Evolutionary conservation across 805 yeast genomes (phyloP).

Genomic region (Starmerella lactis-condensi): DNA sequence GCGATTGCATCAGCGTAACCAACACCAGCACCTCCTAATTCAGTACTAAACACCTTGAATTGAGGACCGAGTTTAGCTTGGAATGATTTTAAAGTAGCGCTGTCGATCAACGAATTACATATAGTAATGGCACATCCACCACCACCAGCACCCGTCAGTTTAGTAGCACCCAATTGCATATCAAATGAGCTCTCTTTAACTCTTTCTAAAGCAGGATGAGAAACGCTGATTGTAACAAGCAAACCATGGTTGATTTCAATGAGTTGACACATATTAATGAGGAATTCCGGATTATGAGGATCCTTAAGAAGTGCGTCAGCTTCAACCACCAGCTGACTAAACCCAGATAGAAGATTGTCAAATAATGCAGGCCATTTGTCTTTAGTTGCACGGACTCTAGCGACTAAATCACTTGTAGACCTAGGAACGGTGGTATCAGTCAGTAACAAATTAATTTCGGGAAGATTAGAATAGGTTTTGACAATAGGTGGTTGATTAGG

Average conservation of each 20-base stretch:
- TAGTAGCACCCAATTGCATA: slow-evolving; percentile 60
- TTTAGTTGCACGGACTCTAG: slow-evolving; percentile 44
- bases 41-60: slow-evolving; percentile 59
- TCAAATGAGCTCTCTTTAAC: slow-evolving; percentile 50
- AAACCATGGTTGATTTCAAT: slow-evolving; percentile 75
- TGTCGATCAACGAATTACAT: slow-evolving; percentile 29
- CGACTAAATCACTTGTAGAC: slow-evolving; percentile 67
- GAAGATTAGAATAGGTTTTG: slow-evolving; percentile 52
- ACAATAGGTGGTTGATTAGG: slow-evolving; percentile 30
- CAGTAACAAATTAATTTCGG: slow-evolving; percentile 51
- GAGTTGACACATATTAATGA: slow-evolving; percentile 26
- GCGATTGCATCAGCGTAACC: slow-evolving; percentile 25
- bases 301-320: slow-evolving; percentile 51
- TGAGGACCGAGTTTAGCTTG: slow-evolving; percentile 29
- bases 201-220: slow-evolving; percentile 76
- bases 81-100: slow-evolving; percentile 13
- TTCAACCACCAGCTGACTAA: slow-evolving; percentile 52
- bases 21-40: slow-evolving; percentile 80
- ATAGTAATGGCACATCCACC: slow-evolving; percentile 96
- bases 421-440: slow-evolving; percentile 80
- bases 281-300: slow-evolving; percentile 25
- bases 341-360: slow-evolving; percentile 47
- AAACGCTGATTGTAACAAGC: slow-evolving; percentile 68
- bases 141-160: slow-evolving; percentile 96
- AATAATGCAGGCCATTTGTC: slow-evolving; percentile 37